phyloP scores from a whole-genome alignment of 2,329 filamentous ascomycete species.

The Eurotiales sp. region DNA sequence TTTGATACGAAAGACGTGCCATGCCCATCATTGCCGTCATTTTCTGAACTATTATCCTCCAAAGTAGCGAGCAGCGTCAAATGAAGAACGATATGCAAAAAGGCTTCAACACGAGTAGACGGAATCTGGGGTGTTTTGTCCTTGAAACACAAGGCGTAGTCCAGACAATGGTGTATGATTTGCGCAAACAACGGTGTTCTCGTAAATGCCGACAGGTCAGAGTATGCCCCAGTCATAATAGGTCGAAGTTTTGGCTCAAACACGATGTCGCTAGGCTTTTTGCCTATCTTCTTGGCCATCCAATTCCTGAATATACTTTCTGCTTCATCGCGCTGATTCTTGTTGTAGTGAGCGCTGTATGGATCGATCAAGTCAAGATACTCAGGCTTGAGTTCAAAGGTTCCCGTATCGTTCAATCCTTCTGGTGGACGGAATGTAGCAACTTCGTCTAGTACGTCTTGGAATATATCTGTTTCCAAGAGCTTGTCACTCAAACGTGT shows the following conservation, averaged over 20 bases:
- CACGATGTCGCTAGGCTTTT: slow-evolving; percentile 75
- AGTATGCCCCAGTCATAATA: slow-evolving; percentile 74
- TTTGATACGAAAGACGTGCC: slow-evolving; percentile 67
- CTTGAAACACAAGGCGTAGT: slow-evolving; percentile 71
- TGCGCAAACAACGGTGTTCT: slow-evolving; percentile 82
- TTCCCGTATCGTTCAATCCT: slow-evolving; percentile 86
- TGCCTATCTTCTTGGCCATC: slow-evolving; percentile 82
- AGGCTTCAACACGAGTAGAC: slow-evolving; percentile 79
- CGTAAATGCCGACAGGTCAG: slow-evolving; percentile 73
- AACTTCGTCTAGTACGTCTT: slow-evolving; percentile 78
- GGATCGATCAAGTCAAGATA: slow-evolving; percentile 88
- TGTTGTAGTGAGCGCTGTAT: slow-evolving; percentile 92
- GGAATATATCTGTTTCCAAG: slow-evolving; percentile 83
- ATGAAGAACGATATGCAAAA: slow-evolving; percentile 87
- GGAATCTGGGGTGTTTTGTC: slow-evolving; percentile 71
- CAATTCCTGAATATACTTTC: slow-evolving; percentile 84
- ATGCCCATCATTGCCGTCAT: slow-evolving; percentile 46
- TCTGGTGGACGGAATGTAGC: slow-evolving; percentile 87
- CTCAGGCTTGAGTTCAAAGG: slow-evolving; percentile 84
- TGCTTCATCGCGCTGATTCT: slow-evolving; percentile 94
- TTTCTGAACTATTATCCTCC: slow-evolving; percentile 67
- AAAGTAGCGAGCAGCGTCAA: slow-evolving; percentile 78
- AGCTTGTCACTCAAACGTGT: slow-evolving; percentile 83
- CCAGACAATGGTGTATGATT: slow-evolving; percentile 80
- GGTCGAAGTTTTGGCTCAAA: slow-evolving; percentile 81